phyloP scores from a whole-genome alignment of 805 yeast genomes.

The Yarrowia alimentaria region DNA sequence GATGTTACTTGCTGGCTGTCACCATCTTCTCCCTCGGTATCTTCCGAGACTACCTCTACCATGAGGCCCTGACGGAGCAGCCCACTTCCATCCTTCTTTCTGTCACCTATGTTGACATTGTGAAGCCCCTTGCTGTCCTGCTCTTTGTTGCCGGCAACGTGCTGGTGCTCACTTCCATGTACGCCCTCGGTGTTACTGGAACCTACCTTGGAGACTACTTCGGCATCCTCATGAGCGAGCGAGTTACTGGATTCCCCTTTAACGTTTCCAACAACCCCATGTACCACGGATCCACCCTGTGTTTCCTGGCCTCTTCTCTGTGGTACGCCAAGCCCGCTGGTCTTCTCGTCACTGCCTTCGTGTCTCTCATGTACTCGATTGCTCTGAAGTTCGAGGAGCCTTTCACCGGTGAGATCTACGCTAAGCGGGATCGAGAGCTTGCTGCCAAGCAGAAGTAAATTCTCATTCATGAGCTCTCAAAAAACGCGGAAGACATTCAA shows the following conservation, averaged over 20 bases:
- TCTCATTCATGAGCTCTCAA: neutral
- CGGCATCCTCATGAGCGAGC: slow-evolving; percentile 86
- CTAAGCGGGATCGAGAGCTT: slow-evolving; percentile 55
- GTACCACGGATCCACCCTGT: slow-evolving; percentile 89
- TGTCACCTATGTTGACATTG: slow-evolving; percentile 49
- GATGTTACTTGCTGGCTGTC: slow-evolving; percentile 81
- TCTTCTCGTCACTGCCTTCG: slow-evolving; percentile 65
- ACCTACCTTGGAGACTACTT: slow-evolving; percentile 97
- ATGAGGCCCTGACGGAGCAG: slow-evolving; percentile 69
- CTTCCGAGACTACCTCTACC: slow-evolving; percentile 68
- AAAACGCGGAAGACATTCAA: slow-evolving; percentile 6
- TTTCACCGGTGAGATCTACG: slow-evolving; percentile 87
- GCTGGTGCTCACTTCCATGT: slow-evolving; percentile 84
- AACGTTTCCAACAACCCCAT: slow-evolving; percentile 89
- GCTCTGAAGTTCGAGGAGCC: slow-evolving; percentile 94
- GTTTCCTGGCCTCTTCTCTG: slow-evolving; percentile 87
- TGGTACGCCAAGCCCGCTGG: slow-evolving; percentile 92
- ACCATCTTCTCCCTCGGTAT: slow-evolving; percentile 86
- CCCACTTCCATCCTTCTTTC: slow-evolving; percentile 43
- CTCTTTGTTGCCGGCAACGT: slow-evolving; percentile 70
- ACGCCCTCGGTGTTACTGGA: slow-evolving; percentile 89
- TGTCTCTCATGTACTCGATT: slow-evolving; percentile 74
- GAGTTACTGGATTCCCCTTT: slow-evolving; percentile 93
- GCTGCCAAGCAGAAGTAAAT: slow-evolving; percentile 35
- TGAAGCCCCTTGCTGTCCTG: slow-evolving; percentile 53